Base-by-base conservation (phyloP, 306 rosid species). In the Castanopsis chinensis region DNA sequence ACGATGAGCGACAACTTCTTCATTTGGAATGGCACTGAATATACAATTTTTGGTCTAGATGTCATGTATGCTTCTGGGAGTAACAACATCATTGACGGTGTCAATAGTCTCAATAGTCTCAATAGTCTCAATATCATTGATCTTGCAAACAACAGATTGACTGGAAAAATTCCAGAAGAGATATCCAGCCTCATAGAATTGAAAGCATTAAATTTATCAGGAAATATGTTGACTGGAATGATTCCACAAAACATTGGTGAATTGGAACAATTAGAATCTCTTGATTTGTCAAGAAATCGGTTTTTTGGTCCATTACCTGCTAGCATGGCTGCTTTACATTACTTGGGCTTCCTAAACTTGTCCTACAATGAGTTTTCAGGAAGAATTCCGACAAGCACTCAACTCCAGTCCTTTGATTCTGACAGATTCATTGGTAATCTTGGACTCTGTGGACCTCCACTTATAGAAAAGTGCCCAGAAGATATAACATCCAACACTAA, bases 401-500 rank as follows among this genome's bases (percentile, higher is more conserved):
- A 86, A 49, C 45, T 86, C 1, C 77, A 77, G 13, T 70, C 65
- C 37, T 83, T 83, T 0, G 0, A 5, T 64, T 49, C 73, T 27
- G 60, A 73, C n/a, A 11, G 35, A 1, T 83, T 52, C 43, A 0
- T 17, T 23, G 85, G 77, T 10, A 86, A 86, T 72, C 58, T 4
- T 19, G 53, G 68, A 35, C 87, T 86, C 2, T 75, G 85, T 30
- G 85, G 85, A 14, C 8, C 27, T 23, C 85, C 84, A 4, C 79
- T 83, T 28, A 56, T 52, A 6, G 74, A 3, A 41, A 21, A 5
- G 3, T 83, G 85, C 23, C 74, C 65, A 3, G 83, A 72, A 25
- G 82, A 80, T 49, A 57, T 6, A 21, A 2, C 53, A 23, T 49
- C 53, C 53, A 49, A 0, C 15, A 10, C 32, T 25, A 30, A 63